Evolutionary conservation across 2,329 filamentous ascomycete species (phyloP).

Genomic region (Aspergillus melleus): DNA sequence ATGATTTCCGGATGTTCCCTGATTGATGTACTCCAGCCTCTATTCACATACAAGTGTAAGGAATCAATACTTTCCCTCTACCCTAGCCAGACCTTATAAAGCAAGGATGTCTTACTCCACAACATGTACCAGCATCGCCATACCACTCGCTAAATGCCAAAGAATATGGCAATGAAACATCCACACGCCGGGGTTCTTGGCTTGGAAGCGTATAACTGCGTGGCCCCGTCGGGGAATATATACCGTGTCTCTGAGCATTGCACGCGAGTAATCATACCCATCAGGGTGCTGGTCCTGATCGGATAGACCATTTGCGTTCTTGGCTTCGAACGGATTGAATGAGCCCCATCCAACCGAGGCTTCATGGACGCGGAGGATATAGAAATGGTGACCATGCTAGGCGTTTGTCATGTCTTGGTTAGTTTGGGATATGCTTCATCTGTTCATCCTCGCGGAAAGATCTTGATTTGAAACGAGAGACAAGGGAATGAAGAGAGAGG

Average conservation of each 20-base stretch:
- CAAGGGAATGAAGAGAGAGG: not conserved
- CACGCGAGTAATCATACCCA: constrained; percentile 27
- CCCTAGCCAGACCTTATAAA: too few relatives aligned
- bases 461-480: not conserved
- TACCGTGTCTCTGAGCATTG: constrained; percentile 55
- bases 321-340: constrained; percentile 35
- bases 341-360: constrained; percentile 37
- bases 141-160: constrained; percentile 52
- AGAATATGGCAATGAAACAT: constrained; percentile 54
- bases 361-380: constrained; percentile 30
- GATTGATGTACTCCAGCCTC: too few relatives aligned
- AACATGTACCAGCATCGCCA: constrained; percentile 44
- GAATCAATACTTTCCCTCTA: too few relatives aligned
- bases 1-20: not conserved
- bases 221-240: constrained; percentile 56
- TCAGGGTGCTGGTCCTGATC: constrained; percentile 6
- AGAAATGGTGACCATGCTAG: constrained; percentile 40
- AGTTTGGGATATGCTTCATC: not conserved
- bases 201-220: constrained; percentile 56
- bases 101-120: too few relatives aligned
- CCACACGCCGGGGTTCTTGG: constrained; percentile 55
- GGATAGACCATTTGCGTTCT: constrained; percentile 19
- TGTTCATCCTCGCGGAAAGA: too few relatives aligned
- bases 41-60: too few relatives aligned
- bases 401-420: not conserved